phyloP scores from a whole-genome alignment of 805 yeast genomes.

The Starmerella gropengiesseri region DNA sequence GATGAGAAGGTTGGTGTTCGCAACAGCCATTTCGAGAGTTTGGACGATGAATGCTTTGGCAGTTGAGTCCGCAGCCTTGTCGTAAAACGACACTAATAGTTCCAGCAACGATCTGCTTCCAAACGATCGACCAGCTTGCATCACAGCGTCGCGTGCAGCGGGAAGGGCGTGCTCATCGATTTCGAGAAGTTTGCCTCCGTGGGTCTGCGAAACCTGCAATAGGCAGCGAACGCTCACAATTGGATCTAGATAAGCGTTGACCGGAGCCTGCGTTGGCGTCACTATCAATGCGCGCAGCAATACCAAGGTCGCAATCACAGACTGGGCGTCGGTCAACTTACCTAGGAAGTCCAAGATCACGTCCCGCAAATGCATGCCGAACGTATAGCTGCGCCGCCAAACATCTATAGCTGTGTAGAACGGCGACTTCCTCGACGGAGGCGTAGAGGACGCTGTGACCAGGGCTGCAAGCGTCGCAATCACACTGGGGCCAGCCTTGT shows the following conservation, averaged over 20 bases:
- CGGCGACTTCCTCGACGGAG: neutral
- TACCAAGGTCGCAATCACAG: constrained; percentile 1
- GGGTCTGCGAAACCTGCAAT: constrained; percentile 8
- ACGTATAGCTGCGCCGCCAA: constrained; percentile 10
- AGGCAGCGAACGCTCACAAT: constrained; percentile 17
- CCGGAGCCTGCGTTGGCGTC: constrained; percentile 2
- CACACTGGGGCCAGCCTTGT: constrained; percentile 5
- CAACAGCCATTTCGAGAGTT: neutral
- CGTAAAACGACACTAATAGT: neutral
- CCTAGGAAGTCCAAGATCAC: constrained; percentile 9
- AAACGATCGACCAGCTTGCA: neutral
- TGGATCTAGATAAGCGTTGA: constrained; percentile 17
- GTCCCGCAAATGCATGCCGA: constrained; percentile 16
- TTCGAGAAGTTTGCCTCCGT: constrained; percentile 8
- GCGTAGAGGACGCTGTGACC: constrained; percentile 7
- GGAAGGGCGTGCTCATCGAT: constrained; percentile 12
- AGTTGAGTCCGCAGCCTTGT: neutral
- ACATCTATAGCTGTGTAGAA: constrained; percentile 6
- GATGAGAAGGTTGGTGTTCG: neutral
- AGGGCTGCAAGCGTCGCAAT: constrained; percentile 12
- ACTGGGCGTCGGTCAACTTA: neutral
- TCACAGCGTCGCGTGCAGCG: constrained; percentile 2
- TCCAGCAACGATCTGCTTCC: constrained; percentile 6
- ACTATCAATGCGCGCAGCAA: constrained; percentile 9
- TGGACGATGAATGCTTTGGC: constrained; percentile 3